Evolutionary conservation across 768 basidiomycete species (phyloP).

Genomic region (Boletus eberwhitei): DNA sequence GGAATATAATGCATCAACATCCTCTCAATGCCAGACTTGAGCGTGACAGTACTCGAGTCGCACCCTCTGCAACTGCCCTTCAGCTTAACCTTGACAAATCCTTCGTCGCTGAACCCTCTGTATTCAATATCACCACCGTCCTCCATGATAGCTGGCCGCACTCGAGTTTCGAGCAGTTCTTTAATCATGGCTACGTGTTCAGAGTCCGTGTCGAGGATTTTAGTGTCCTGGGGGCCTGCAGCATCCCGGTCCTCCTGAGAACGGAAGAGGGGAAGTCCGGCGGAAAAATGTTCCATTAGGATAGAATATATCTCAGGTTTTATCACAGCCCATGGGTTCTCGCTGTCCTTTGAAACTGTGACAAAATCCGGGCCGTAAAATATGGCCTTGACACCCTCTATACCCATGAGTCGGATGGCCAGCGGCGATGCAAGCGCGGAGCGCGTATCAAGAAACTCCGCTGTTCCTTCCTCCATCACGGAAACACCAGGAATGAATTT

Average conservation of each 20-base stretch:
- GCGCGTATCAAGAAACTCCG: conserved; percentile 91
- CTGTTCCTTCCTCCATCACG: conserved; percentile 86
- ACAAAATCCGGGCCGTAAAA: conserved; percentile 99
- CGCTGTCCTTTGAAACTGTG: conserved; percentile 87
- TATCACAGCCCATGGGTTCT: conserved; percentile 81
- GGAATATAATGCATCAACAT: conserved; percentile 99
- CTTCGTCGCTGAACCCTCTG: conserved; percentile 81
- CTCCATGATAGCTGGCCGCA: conserved; percentile 97
- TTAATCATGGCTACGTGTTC: conserved; percentile 99
- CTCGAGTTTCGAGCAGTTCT: conserved; percentile 90
- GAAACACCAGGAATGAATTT: conserved; percentile 94
- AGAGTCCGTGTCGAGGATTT: conserved; percentile 89
- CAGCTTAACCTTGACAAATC: conserved; percentile 81
- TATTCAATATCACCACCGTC: conserved; percentile 99
- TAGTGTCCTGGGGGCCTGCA: conserved; percentile 90
- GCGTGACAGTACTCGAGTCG: conserved; percentile 87
- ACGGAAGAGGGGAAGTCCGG: conserved; percentile 83
- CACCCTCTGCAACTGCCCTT: conserved; percentile 98
- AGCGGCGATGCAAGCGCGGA: conserved; percentile 87
- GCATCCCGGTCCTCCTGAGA: conserved; percentile 74
- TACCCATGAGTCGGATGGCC: conserved; percentile 92
- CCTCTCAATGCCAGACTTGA: conserved; percentile 95
- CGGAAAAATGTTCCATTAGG: conserved; percentile 96
- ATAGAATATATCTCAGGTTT: conserved; percentile 97
- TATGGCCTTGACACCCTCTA: conserved; percentile 83